Evolutionary conservation across 2,329 filamentous ascomycete genomes (phyloP).

Genomic region (Alternaria ethzedia): DNA sequence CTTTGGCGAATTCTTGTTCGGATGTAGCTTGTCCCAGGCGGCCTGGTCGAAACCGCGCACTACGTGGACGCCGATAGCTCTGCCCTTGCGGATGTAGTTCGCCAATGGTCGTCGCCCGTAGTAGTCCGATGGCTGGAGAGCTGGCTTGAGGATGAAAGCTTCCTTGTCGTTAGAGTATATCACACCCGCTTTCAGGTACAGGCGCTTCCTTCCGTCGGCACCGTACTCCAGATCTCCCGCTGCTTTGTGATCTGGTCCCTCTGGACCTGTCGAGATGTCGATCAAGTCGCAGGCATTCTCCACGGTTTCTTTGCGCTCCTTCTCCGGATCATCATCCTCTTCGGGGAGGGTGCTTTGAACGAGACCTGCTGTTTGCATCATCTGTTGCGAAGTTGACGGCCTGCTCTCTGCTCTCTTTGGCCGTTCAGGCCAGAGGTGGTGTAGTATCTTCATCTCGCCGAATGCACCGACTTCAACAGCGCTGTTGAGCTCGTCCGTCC

Average conservation of each 20-base stretch:
- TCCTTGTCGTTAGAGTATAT: constrained; percentile 80
- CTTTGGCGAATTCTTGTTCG: constrained; percentile 52
- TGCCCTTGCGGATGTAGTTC: constrained; percentile 80
- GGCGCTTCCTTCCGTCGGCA: constrained; percentile 57
- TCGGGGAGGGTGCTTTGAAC: constrained; percentile 43
- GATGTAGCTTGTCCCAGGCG: constrained; percentile 77
- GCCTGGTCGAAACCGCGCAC: constrained; percentile 84
- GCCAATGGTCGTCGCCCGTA: constrained; percentile 81
- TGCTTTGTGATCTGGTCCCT: constrained; percentile 57
- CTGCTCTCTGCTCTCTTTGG: constrained; percentile 59
- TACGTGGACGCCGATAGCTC: constrained; percentile 84
- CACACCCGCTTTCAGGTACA: constrained; percentile 78
- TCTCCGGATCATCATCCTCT: constrained; percentile 51
- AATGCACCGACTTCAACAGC: constrained; percentile 87
- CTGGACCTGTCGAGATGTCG: constrained; percentile 54
- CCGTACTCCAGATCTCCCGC: constrained; percentile 51
- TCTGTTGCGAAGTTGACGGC: constrained; percentile 47
- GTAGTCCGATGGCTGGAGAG: constrained; percentile 81
- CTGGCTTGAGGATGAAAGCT: constrained; percentile 87
- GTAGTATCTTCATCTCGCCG: constrained; percentile 89
- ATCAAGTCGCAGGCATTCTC: constrained; percentile 56
- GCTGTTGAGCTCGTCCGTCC: constrained; percentile 88
- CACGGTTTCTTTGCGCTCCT: constrained; percentile 51
- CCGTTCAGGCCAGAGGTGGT: constrained; percentile 79
- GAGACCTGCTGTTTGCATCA: constrained; percentile 34